Evolutionary conservation across 2,329 filamentous ascomycete genomes (phyloP), one percentile per base, ranked within the genome.

Genomic region (Fusarium haematococcum): DNA sequence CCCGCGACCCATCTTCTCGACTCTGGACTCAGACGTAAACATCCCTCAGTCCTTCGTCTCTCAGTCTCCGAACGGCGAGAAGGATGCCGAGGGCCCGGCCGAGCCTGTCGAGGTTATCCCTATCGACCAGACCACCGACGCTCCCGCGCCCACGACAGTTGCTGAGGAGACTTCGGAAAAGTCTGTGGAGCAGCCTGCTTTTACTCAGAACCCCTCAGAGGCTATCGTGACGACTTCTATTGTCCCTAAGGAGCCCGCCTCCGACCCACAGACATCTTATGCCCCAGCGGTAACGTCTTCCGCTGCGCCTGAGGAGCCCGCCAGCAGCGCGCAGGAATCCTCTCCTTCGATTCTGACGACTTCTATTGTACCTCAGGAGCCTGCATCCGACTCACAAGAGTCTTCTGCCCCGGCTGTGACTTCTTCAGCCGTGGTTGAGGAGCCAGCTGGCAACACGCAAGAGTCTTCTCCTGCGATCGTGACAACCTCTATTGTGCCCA

Each of bases 1-100:
- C 0, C 76, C 79, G 9, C 73, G 72, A 37, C 75, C 77, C 7
- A 66, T 78, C n/a, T 78, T 78, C 35, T 68, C 76, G 67, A 79
- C 78, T 6, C 59, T 78, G 11, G 68, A 70, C n/a, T 69, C 78
- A 4, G 77, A 66, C 6, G 56, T 75, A 14, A 33, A 52, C 18
- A 68, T 77, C 14, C 64, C 77, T 9, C 68, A 71, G 30, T 75
- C 74, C 5, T 41, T 66, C 25, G 56, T 67, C 16, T 74, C 75
- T 9, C 62, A 76, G 6, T 67, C 18, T 18, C 58, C 52, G n/a
- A 37, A 30, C 18, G 68, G 65, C 11, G 65, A 58, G 43, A 65
- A 68, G 13, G 73, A 75, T 33, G 25, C 27, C 2, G 65, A 62
- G 2, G 58, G 69, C 11, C 69, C 72, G 54, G 35, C 30, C 13